Conservation (phyloP, 192 early-diverging fungal species). For the Backusella sp. region DNA sequence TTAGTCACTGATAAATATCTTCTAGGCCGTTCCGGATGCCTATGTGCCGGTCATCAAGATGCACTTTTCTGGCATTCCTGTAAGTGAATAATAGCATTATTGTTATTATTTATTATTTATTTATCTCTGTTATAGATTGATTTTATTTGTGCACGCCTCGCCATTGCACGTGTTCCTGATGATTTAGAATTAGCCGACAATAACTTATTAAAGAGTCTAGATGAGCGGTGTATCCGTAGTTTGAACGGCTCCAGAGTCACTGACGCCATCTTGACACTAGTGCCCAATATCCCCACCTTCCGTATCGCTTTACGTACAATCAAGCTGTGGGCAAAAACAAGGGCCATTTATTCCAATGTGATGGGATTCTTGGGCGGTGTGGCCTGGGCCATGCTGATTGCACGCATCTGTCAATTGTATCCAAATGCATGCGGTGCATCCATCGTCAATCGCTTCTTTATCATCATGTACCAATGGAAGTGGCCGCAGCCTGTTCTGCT, state of each 20-base stretch:
- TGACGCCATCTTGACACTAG: slow-evolving; percentile 92
- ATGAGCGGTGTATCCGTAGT: slow-evolving; percentile 84
- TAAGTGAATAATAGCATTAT: slow-evolving; percentile 35
- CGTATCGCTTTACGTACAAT: slow-evolving; percentile 89
- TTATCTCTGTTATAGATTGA: slow-evolving; percentile 65
- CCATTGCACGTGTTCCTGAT: slow-evolving; percentile 75
- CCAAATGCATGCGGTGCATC: slow-evolving; percentile 89
- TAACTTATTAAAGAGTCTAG: slow-evolving; percentile 81
- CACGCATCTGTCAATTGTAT: slow-evolving; percentile 92
- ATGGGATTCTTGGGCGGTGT: slow-evolving; percentile 99
- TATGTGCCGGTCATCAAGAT: slow-evolving; percentile 97
- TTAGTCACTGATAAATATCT: neutral
- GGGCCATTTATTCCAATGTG: slow-evolving; percentile 93
- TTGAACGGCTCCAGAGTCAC: slow-evolving; percentile 97
- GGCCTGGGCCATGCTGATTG: slow-evolving; percentile 97
- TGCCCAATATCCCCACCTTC: slow-evolving; percentile 88
- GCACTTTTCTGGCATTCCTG: slow-evolving; percentile 86
- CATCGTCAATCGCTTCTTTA: slow-evolving; percentile 89
- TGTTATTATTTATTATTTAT: too few species aligned
- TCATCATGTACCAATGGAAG: slow-evolving; percentile 83
- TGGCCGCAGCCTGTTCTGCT: slow-evolving; percentile 95
- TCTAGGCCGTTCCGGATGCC: slow-evolving; percentile 77
- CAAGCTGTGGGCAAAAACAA: slow-evolving; percentile 94
- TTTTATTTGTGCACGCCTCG: slow-evolving; percentile 86
- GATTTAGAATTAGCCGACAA: slow-evolving; percentile 84